phyloP scores from a whole-genome alignment of 352 stramenopile genomes.

The Globisporangium perplexum region DNA sequence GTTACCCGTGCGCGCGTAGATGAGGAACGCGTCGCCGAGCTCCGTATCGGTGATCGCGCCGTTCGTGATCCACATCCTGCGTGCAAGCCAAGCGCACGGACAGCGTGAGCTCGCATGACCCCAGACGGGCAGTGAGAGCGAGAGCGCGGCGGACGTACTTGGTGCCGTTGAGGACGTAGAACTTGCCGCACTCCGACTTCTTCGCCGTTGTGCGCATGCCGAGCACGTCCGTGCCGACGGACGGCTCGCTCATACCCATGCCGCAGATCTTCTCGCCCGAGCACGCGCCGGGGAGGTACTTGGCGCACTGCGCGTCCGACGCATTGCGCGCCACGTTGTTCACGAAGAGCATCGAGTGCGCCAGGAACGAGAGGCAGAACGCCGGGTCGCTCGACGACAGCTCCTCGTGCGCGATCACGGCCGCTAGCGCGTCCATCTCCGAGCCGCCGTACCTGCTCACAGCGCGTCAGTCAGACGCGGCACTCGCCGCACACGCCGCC shows the following conservation, averaged over 20 bases:
- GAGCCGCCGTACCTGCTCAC: conserved; percentile 88
- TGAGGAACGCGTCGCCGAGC: conserved; percentile 96
- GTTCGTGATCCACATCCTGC: conserved; percentile 99
- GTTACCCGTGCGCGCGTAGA: conserved; percentile 96
- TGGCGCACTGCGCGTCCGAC: conserved; percentile 79
- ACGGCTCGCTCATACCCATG: conserved; percentile 99
- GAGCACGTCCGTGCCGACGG: conserved; percentile 92
- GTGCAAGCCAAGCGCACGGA: too few species aligned
- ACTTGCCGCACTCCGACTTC: conserved; percentile 78
- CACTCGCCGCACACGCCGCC: not conserved
- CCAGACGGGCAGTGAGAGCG: not conserved
- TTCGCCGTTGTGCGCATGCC: conserved; percentile 95
- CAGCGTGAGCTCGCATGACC: too few species aligned
- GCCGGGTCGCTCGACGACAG: conserved; percentile 96
- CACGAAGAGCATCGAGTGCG: conserved; percentile 92
- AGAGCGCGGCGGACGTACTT: conserved; percentile 38
- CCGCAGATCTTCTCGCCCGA: conserved; percentile 94
- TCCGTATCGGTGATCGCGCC: conserved; percentile 93
- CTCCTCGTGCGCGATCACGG: conserved; percentile 94
- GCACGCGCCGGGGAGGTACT: conserved; percentile 90
- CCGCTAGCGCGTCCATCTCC: conserved; percentile 93
- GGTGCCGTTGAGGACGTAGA: conserved; percentile 88
- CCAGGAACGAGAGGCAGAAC: conserved; percentile 97
- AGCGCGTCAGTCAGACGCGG: not conserved
- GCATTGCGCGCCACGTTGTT: conserved; percentile 92